Evolutionary conservation across 495 filamentous ascomycete genomes (phyloP), one percentile per base, ranked within the genome.

Genomic region (Hypoxylon subgilvum): DNA sequence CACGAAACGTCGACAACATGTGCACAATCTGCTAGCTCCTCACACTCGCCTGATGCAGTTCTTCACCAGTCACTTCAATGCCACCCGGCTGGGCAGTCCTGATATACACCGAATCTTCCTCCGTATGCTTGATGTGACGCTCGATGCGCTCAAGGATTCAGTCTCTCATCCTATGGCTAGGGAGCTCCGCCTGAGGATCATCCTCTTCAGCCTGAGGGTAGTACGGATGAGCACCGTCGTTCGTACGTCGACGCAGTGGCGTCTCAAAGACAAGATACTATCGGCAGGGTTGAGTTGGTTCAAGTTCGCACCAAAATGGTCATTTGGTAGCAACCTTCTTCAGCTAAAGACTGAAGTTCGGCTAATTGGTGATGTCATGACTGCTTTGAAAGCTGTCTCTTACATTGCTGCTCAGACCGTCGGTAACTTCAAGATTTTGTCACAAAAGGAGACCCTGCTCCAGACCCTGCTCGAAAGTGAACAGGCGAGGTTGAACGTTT

Each of bases 311-410:
- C 90, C 95, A 27, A 82, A 85, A 57, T 99, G 94, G 94, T 95
- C 92, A 2, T 97, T 95, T 69, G 95, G 95, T 34, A 92, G 93
- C 52, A 97, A 97, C 68, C 80, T 89, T 39, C 76, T 97, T 6
- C 94, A 97, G 67, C 80, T 97, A 22, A 97, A 94, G 72, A 91
- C 95, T 0, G 95, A 99, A 71, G 84, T 89, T 25, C 87, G 85
- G 57, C 72, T 97, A 25, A 82, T 99, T 6, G 78, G 79, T 7
- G 93, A 97, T 72, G 85, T 97, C 30, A 74, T 84, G 21, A 72
- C 74, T 38, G 81, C 84, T 21, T 69, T 99, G 52, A 80, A 71
- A 45, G 66, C 74, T 2, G 77, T 87, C 17, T 70, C 79, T 2
- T 64, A 73, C 32, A 83, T 90, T 31, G 88, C 81, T 18, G 70